A percentile compares a stretch with the other conserved stretches of the same genome.
Conservation (phyloP, 352 stramenopile genomes). For the Phytophthora sansomeana region DNA sequence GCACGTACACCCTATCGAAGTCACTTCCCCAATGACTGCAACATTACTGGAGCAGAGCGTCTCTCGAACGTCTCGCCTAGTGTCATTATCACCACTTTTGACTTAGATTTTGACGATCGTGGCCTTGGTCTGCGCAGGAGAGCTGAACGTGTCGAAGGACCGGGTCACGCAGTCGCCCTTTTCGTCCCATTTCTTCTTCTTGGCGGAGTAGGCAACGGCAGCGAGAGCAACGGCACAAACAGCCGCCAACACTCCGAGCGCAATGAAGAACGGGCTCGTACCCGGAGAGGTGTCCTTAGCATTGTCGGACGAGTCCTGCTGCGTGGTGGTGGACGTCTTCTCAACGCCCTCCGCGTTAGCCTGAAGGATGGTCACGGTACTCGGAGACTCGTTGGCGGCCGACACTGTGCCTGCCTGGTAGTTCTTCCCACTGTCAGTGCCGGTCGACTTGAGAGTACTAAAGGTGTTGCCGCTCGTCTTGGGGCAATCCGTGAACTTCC, state of each 20-base stretch:
- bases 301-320: slow-evolving; percentile 16
- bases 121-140: slow-evolving; percentile 31
- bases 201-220: slow-evolving; percentile 27
- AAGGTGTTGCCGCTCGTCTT: slow-evolving; percentile 47
- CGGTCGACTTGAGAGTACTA: slow-evolving; percentile 8
- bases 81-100: too few species aligned
- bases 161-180: slow-evolving; percentile 32
- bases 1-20: slow-evolving; percentile 32
- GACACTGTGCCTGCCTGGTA: slow-evolving; percentile 43
- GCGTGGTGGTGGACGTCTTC: slow-evolving; percentile 21
- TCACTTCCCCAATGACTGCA: slow-evolving; percentile 10
- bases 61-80: too few species aligned
- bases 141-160: slow-evolving; percentile 44
- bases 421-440: slow-evolving; percentile 7
- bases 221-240: slow-evolving; percentile 31
- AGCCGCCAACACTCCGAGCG: slow-evolving; percentile 26
- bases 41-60: neutral
- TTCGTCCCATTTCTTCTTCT: slow-evolving; percentile 37
- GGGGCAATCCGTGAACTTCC: slow-evolving; percentile 57
- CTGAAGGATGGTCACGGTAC: slow-evolving; percentile 42
- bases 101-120: slow-evolving; percentile 50
- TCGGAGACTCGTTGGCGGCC: slow-evolving; percentile 19
- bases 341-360: slow-evolving; percentile 30
- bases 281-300: neutral
- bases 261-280: slow-evolving; percentile 37